Percentiles rank a stretch among this genome's conserved stretches.
Evolutionary conservation across 148 eudicot species (phyloP).

Genomic region (Fagopyrum esculentum): DNA sequence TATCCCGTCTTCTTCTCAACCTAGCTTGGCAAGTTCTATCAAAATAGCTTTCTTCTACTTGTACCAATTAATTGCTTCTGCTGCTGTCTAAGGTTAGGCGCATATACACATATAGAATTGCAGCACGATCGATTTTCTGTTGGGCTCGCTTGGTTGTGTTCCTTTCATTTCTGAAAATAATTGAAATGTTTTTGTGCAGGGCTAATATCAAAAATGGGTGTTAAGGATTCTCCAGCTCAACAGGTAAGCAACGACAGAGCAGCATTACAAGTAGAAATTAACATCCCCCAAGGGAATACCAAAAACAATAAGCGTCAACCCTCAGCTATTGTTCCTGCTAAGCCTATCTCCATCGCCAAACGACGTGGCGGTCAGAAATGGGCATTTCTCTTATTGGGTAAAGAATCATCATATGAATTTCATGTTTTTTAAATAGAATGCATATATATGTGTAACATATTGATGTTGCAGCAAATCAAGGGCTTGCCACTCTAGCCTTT

Average conservation of each 20-base stretch:
- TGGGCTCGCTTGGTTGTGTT: too few species aligned
- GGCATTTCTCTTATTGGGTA: slow-evolving; percentile 59
- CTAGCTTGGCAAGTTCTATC: background rate
- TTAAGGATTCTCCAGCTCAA: background rate
- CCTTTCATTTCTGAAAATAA: background rate
- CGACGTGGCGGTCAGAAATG: slow-evolving; percentile 52
- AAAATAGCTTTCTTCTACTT: background rate
- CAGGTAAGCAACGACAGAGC: background rate
- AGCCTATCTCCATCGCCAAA: slow-evolving; percentile 16
- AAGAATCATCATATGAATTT: background rate
- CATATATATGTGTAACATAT: background rate
- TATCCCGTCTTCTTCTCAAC: slow-evolving; percentile 1
- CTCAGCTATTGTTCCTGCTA: background rate
- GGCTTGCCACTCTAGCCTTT: slow-evolving; percentile 74
- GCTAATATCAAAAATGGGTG: slow-evolving; percentile 2
- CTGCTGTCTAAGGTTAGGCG: background rate
- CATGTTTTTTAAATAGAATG: too few species aligned
- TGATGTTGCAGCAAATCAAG: slow-evolving; percentile 65
- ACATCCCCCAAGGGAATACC: background rate
- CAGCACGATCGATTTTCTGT: too few species aligned
- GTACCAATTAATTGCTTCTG: background rate
- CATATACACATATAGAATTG: too few species aligned
- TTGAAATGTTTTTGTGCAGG: background rate
- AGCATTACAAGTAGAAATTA: background rate
- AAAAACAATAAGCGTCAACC: background rate